Percentiles rank a stretch among this genome's conserved stretches.
These are phyloP conservation scores for Sporothrix phasma DNA, from an alignment of 2,329 filamentous ascomycete genomes.

Conservation along the genomic window DNA sequence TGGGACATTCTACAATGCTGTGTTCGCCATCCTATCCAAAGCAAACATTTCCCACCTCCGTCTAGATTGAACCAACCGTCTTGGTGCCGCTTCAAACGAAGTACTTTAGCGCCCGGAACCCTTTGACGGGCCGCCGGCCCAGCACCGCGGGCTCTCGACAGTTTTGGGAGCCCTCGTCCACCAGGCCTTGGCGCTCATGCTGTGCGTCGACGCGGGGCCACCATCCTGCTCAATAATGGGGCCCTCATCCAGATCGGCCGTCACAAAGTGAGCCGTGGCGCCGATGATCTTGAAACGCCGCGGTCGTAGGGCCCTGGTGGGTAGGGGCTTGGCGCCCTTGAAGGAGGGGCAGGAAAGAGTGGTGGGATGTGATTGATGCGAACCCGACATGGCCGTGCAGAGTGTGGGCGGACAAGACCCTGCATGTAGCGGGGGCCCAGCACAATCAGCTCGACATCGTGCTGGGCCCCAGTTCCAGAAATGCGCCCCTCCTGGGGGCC, in stretches of 20 bases:
- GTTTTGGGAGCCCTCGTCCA: slow-evolving; percentile 74
- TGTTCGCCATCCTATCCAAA: too few relatives aligned
- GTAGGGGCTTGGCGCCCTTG: slow-evolving; percentile 81
- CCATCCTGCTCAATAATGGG: slow-evolving; percentile 82
- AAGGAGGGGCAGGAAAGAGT: slow-evolving; percentile 78
- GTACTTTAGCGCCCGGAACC: slow-evolving; percentile 68
- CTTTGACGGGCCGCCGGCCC: slow-evolving; percentile 72
- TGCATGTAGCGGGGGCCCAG: slow-evolving; percentile 85
- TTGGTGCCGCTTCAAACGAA: slow-evolving; percentile 71
- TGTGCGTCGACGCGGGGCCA: slow-evolving; percentile 68
- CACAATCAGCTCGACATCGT: slow-evolving; percentile 69
- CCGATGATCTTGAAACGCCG: slow-evolving; percentile 83
- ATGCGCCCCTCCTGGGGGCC: slow-evolving; percentile 64
- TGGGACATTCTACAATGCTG: too few relatives aligned
- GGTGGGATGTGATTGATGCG: slow-evolving; percentile 90
- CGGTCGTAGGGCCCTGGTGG: slow-evolving; percentile 81
- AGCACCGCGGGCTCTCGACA: slow-evolving; percentile 75
- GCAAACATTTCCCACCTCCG: too few relatives aligned
- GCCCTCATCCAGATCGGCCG: slow-evolving; percentile 73
- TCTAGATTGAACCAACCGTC: slow-evolving; percentile 61
- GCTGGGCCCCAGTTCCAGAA: slow-evolving; percentile 54
- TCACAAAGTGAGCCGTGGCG: slow-evolving; percentile 78
- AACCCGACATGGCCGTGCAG: slow-evolving; percentile 69
- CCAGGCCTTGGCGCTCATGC: slow-evolving; percentile 65
- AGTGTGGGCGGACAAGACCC: slow-evolving; percentile 64